Conservation (phyloP, 441 rosid genomes). For the Brassica balearica region DNA sequence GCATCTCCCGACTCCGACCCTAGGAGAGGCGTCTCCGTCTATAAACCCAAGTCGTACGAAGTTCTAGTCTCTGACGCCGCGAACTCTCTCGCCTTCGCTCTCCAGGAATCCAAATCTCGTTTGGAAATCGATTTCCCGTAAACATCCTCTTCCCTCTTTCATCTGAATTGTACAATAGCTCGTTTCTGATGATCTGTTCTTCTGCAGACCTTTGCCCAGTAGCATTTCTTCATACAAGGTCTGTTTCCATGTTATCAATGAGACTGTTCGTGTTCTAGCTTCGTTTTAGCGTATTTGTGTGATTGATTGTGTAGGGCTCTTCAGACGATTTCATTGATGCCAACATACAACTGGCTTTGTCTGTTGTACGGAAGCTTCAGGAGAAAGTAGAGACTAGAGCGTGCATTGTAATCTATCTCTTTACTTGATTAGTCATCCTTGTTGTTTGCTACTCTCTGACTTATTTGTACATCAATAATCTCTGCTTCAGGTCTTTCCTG, state of each 20-base stretch:
- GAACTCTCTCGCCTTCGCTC: conserved; percentile 72
- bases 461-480: conserved; percentile 20
- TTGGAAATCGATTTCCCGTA: conserved; percentile 96
- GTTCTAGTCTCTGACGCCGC: conserved; percentile 87
- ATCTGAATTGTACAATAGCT: neutral
- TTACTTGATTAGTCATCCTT: neutral
- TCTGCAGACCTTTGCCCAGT: conserved; percentile 84
- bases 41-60: conserved; percentile 91
- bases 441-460: neutral
- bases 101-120: conserved; percentile 75
- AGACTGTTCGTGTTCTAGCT: neutral
- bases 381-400: conserved; percentile 74
- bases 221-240: conserved; percentile 93
- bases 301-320: conserved; percentile 72
- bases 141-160: conserved; percentile 7
- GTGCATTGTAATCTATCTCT: conserved; percentile 68
- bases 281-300: conserved; percentile 1
- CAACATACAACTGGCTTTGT: conserved; percentile 85
- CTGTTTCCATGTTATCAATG: neutral
- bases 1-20: conserved; percentile 48
- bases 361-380: conserved; percentile 79
- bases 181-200: conserved; percentile 6
- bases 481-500: conserved; percentile 83
- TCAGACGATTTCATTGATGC: conserved; percentile 96
- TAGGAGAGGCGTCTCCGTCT: conserved; percentile 71